Conservation (phyloP, 768 basidiomycete genomes). For the Amylocystis lapponica region DNA sequence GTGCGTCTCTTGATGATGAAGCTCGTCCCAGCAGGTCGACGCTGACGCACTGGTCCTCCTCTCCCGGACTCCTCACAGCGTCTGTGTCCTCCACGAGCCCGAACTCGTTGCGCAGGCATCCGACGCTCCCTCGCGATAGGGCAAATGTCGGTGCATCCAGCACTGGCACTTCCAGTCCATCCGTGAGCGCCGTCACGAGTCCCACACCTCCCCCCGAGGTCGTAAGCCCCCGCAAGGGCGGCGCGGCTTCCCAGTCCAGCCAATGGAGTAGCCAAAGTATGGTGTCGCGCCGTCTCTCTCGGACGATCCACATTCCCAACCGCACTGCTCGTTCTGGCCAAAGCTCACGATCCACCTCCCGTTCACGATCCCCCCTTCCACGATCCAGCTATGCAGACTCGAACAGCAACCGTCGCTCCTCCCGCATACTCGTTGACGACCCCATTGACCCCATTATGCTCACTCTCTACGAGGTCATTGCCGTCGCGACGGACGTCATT, state of each 20-base stretch:
- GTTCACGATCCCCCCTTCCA: constrained; percentile 90
- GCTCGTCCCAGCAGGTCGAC: constrained; percentile 29
- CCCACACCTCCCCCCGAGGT: constrained; percentile 56
- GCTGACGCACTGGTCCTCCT: constrained; percentile 52
- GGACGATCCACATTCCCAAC: constrained; percentile 72
- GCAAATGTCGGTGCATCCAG: constrained; percentile 48
- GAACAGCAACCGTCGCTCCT: constrained; percentile 64
- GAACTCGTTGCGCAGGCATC: constrained; percentile 60
- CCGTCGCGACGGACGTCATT: constrained; percentile 86
- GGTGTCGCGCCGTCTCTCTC: constrained; percentile 76
- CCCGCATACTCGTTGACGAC: constrained; percentile 78
- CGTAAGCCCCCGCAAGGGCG: constrained; percentile 58
- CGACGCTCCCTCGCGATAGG: constrained; percentile 62
- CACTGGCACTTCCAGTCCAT: constrained; percentile 52
- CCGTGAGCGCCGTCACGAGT: constrained; percentile 20
- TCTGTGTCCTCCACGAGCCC: constrained; percentile 68
- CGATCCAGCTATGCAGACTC: constrained; percentile 62
- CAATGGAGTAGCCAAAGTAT: constrained; percentile 47
- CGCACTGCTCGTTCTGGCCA: constrained; percentile 66
- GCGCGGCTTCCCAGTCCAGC: constrained; percentile 36
- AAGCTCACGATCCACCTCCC: constrained; percentile 90
- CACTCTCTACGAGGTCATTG: constrained; percentile 87
- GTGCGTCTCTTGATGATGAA: constrained; percentile 60
- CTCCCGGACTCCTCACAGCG: constrained; percentile 52
- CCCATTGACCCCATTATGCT: constrained; percentile 87